phyloP scores from a whole-genome alignment of 805 yeast genomes.

The Torulaspora delbrueckii region DNA sequence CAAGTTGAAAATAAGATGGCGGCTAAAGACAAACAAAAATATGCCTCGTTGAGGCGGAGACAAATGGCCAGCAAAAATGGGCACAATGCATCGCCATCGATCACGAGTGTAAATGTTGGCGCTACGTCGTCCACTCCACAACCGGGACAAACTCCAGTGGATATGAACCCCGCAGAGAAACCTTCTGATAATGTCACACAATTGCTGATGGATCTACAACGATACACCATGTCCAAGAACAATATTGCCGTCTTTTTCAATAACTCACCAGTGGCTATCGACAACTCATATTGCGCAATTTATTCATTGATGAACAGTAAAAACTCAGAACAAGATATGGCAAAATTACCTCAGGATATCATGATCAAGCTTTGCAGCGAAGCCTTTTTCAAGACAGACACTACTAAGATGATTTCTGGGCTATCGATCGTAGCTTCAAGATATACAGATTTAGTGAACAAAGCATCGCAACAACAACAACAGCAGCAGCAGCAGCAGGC shows the following conservation, averaged over 20 bases:
- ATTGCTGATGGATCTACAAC: slow-evolving; percentile 21
- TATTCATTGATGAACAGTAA: slow-evolving; percentile 64
- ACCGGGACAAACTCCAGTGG: not conserved
- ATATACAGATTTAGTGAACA: slow-evolving; percentile 45
- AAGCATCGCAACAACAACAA: slow-evolving; percentile 14
- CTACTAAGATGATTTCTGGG: slow-evolving; percentile 54
- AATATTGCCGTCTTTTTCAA: slow-evolving; percentile 29
- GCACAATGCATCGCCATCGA: slow-evolving; percentile 3
- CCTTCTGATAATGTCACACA: slow-evolving; percentile 6
- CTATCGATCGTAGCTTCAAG: slow-evolving; percentile 66
- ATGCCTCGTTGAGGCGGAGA: slow-evolving; percentile 8
- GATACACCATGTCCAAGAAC: slow-evolving; percentile 29
- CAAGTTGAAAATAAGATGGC: slow-evolving; percentile 26
- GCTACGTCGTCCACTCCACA: slow-evolving; percentile 7
- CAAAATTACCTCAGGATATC: slow-evolving; percentile 59
- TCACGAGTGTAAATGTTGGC: not conserved
- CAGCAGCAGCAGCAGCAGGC: slow-evolving; percentile 1
- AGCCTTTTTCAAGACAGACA: slow-evolving; percentile 57
- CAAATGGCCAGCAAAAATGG: slow-evolving; percentile 4
- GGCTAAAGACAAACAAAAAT: slow-evolving; percentile 23
- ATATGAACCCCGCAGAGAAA: not conserved
- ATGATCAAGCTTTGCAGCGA: slow-evolving; percentile 58
- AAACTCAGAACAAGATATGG: slow-evolving; percentile 63
- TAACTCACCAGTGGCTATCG: slow-evolving; percentile 37
- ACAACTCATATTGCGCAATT: slow-evolving; percentile 53